Percentiles rank a stretch among this genome's conserved stretches.
phyloP scores from a whole-genome alignment of 2,329 filamentous ascomycete species.

The Capronia coronata region DNA sequence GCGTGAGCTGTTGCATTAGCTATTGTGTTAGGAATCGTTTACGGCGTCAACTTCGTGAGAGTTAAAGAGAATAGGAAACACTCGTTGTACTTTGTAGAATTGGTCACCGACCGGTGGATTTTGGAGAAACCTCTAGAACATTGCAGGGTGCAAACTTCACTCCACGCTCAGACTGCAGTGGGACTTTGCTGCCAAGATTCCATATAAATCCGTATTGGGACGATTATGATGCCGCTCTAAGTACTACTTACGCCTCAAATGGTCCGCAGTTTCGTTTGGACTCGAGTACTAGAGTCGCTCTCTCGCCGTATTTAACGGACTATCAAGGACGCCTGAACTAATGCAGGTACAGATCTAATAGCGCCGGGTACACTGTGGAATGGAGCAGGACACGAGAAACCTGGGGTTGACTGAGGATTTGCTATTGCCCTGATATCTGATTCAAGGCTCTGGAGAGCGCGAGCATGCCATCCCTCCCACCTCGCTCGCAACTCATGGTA shows the following conservation, averaged over 20 bases:
- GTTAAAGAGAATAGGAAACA: not conserved
- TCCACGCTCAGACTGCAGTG: too few species aligned
- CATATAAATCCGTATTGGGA: too few species aligned
- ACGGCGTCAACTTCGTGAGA: not conserved
- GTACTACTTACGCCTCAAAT: too few species aligned
- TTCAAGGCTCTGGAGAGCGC: not conserved
- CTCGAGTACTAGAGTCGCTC: too few species aligned
- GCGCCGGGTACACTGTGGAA: too few species aligned
- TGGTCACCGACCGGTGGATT: not conserved
- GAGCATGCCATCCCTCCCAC: slow-evolving; percentile 1
- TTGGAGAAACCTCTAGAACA: not conserved
- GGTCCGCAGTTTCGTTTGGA: too few species aligned
- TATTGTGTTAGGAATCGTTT: not conserved
- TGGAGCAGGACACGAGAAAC: not conserved
- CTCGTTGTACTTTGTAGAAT: not conserved
- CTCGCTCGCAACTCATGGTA: not conserved
- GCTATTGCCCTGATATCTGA: not conserved
- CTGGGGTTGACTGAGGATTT: not conserved
- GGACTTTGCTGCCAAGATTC: too few species aligned
- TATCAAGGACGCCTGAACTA: too few species aligned
- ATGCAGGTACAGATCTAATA: too few species aligned
- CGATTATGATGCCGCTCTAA: too few species aligned
- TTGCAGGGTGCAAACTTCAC: too few species aligned
- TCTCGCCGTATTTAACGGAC: too few species aligned
- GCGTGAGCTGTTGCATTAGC: not conserved